phyloP scores from a whole-genome alignment of 2,329 filamentous ascomycete species.

The Tolypocladium ophioglossoides region DNA sequence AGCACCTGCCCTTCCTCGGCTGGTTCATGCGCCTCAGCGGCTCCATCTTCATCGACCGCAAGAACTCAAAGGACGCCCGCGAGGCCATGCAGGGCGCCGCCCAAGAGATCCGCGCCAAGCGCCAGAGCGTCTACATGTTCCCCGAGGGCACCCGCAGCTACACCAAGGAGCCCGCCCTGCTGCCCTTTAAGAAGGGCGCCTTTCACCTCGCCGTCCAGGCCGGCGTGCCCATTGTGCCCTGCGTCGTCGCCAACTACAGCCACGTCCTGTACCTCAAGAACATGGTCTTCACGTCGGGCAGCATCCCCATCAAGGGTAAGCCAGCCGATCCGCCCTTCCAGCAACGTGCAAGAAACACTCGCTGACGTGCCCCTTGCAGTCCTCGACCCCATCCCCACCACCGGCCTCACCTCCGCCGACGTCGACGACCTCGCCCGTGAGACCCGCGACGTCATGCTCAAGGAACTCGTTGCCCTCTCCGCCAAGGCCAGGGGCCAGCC shows the following conservation, averaged over 20 bases:
- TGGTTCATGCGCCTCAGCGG: constrained; percentile 90
- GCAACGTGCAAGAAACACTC: neutral
- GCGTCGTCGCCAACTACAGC: constrained; percentile 72
- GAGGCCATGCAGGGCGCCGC: constrained; percentile 79
- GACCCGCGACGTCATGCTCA: constrained; percentile 67
- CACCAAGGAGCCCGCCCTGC: constrained; percentile 63
- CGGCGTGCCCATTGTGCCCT: constrained; percentile 82
- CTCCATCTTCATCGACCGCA: constrained; percentile 90
- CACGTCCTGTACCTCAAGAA: constrained; percentile 57
- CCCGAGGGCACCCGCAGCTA: constrained; percentile 92
- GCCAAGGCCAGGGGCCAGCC: constrained; percentile 35
- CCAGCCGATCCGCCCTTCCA: neutral
- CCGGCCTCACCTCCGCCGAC: constrained; percentile 60
- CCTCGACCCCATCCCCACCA: constrained; percentile 69
- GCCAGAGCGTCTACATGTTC: constrained; percentile 76
- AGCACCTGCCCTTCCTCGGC: constrained; percentile 71
- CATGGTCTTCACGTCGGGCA: constrained; percentile 55
- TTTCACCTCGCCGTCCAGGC: constrained; percentile 95
- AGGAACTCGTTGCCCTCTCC: constrained; percentile 46
- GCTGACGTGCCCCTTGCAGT: constrained; percentile 35
- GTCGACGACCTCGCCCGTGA: constrained; percentile 62
- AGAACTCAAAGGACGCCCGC: constrained; percentile 71
- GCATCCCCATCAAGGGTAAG: constrained; percentile 65
- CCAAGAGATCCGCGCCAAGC: constrained; percentile 60
- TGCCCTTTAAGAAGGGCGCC: constrained; percentile 98